Evolutionary conservation across 257 asterid species (phyloP).

Genomic region (Echites panduratus): DNA sequence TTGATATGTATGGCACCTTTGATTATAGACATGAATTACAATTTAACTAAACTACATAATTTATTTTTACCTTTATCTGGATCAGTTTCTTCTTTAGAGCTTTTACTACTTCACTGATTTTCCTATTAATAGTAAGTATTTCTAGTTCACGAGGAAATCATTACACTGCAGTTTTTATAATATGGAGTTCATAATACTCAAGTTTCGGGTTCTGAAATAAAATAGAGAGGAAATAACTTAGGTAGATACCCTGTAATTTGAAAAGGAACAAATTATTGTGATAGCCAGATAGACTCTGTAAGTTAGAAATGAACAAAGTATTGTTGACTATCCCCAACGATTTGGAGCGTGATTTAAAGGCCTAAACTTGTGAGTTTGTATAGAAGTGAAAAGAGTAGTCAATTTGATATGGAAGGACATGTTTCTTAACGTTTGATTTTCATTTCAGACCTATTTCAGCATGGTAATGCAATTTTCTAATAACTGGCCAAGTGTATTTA

Average conservation of each 20-base stretch:
- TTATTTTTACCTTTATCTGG: not conserved
- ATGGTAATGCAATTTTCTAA: not conserved
- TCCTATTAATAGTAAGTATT: not conserved
- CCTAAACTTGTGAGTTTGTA: not conserved
- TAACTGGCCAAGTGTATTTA: not conserved
- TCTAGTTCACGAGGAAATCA: not conserved
- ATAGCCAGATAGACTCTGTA: not conserved
- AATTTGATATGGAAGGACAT: not conserved
- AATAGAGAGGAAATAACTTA: not conserved
- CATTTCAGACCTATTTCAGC: not conserved
- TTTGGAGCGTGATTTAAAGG: not conserved
- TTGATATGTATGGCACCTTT: not conserved
- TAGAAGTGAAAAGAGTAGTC: not conserved
- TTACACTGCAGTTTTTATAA: not conserved
- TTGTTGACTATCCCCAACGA: not conserved
- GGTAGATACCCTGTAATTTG: too few species aligned
- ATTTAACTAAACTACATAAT: not conserved
- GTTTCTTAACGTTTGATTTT: not conserved
- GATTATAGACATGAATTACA: not conserved
- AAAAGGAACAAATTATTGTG: too few species aligned
- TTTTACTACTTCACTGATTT: not conserved
- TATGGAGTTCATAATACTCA: not conserved
- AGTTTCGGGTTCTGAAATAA: not conserved
- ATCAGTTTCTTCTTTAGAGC: conserved; percentile 5
- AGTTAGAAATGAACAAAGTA: not conserved